phyloP scores from a whole-genome alignment of 2,329 filamentous ascomycete species.

The Blumeria graminis region DNA sequence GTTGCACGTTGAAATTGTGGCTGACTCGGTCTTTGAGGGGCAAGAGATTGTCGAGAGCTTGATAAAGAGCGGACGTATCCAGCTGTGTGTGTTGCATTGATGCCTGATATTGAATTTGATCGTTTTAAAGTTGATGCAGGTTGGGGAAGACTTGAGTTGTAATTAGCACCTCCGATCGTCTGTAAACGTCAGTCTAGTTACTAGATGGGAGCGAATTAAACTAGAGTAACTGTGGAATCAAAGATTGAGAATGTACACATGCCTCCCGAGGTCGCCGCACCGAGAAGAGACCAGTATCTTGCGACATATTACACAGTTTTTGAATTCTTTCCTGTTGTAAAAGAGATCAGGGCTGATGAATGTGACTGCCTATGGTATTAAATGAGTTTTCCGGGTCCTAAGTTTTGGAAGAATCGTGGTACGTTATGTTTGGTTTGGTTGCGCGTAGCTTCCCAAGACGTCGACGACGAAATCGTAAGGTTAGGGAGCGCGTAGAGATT shows the following conservation, averaged over 20 bases:
- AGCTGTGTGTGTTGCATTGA: slow-evolving; percentile 36
- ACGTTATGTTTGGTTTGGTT: too few species aligned
- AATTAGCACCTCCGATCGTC: slow-evolving; percentile 69
- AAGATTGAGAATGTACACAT: slow-evolving; percentile 15
- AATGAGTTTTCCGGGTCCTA: too few species aligned
- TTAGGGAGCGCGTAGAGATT: too few species aligned
- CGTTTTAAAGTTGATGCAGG: slow-evolving; percentile 88
- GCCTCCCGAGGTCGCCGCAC: slow-evolving; percentile 83
- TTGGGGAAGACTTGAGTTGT: slow-evolving; percentile 69
- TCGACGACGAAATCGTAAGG: too few species aligned
- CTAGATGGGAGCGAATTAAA: background rate
- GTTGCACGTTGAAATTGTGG: slow-evolving; percentile 70
- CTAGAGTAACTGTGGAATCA: background rate
- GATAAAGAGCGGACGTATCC: slow-evolving; percentile 66
- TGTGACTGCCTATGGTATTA: too few species aligned
- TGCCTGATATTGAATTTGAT: slow-evolving; percentile 51
- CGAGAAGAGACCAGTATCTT: slow-evolving; percentile 72
- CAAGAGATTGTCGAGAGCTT: slow-evolving; percentile 64
- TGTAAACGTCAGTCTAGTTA: slow-evolving; percentile 16
- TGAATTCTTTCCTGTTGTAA: background rate
- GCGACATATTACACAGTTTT: slow-evolving; percentile 51
- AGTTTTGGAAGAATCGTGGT: too few species aligned
- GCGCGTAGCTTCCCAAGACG: too few species aligned
- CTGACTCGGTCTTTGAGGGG: slow-evolving; percentile 59
- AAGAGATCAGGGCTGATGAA: too few species aligned